Percentiles rank a stretch among this genome's conserved stretches.
These are phyloP conservation scores for Stenogyne calaminthoides DNA, from an alignment of 305 asterid species.

Conservation along the genomic window DNA sequence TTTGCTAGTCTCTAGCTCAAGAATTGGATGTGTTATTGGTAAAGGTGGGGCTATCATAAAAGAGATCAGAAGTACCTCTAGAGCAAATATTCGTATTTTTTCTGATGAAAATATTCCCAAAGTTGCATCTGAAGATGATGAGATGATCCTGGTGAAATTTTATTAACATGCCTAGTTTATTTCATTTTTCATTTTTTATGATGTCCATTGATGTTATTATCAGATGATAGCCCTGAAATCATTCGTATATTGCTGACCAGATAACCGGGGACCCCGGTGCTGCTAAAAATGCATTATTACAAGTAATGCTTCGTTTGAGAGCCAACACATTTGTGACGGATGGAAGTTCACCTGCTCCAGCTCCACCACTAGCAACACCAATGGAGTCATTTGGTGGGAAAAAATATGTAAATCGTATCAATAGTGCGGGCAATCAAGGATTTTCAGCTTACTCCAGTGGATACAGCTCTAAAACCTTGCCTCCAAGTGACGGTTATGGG, in stretches of 20 bases:
- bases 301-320: constrained; percentile 70
- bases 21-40: constrained; percentile 88
- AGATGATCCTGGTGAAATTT: constrained; percentile 85
- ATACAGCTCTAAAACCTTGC: constrained; percentile 45
- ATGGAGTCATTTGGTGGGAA: constrained; percentile 33
- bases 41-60: constrained; percentile 85
- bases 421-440: constrained; percentile 49
- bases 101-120: constrained; percentile 80
- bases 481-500: constrained; percentile 39
- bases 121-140: constrained; percentile 85
- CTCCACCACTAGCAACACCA: neutral
- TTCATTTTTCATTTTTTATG: neutral
- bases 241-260: constrained; percentile 41
- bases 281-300: constrained; percentile 67
- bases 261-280: constrained; percentile 71
- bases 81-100: constrained; percentile 77
- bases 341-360: constrained; percentile 45
- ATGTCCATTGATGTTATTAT: neutral
- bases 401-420: constrained; percentile 51
- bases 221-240: constrained; percentile 17
- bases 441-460: constrained; percentile 38
- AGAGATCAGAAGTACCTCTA: constrained; percentile 76
- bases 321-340: constrained; percentile 63
- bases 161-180: neutral
- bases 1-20: constrained; percentile 66